These are phyloP conservation scores for Penicillium oxalicum DNA, from an alignment of 2,329 filamentous ascomycete species.

Conservation along the genomic window DNA sequence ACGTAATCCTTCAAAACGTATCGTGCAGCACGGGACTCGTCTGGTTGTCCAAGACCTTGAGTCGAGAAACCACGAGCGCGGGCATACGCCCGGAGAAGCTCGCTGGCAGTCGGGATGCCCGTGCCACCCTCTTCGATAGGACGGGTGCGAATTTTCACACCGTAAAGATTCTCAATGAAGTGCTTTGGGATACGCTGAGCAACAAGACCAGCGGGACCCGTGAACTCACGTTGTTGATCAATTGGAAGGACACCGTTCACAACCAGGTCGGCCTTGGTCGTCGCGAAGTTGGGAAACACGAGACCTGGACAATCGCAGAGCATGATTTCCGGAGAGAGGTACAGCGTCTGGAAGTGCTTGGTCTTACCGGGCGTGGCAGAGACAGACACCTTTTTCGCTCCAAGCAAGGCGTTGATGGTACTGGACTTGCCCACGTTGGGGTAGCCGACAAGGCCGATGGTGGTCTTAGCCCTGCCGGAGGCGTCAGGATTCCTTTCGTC, in stretches of 20 bases:
- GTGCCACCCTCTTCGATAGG: constrained; percentile 89
- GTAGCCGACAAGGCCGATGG: constrained; percentile 92
- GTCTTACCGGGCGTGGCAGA: constrained; percentile 97
- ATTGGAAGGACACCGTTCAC: constrained; percentile 93
- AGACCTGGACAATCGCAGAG: constrained; percentile 98
- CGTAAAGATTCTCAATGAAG: constrained; percentile 90
- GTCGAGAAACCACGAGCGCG: constrained; percentile 85
- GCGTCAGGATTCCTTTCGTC: constrained; percentile 42
- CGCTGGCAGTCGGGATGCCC: constrained; percentile 74
- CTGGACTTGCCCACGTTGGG: constrained; percentile 99
- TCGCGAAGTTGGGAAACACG: constrained; percentile 96
- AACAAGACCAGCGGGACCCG: constrained; percentile 76
- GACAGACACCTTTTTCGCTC: constrained; percentile 96
- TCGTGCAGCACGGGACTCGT: constrained; percentile 85
- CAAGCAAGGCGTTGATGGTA: constrained; percentile 97
- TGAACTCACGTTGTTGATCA: constrained; percentile 90
- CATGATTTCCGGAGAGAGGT: constrained; percentile 80
- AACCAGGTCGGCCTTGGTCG: constrained; percentile 91
- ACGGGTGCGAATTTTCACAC: constrained; percentile 76
- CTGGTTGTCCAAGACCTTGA: constrained; percentile 80
- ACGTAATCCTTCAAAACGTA: constrained; percentile 96
- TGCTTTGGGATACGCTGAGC: constrained; percentile 76
- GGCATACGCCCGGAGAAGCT: constrained; percentile 81
- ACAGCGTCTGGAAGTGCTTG: constrained; percentile 98
- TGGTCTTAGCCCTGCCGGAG: constrained; percentile 58